Evolutionary conservation across 176 grass and related monocot species (phyloP).

Genomic region (Elymus sibiricus): DNA sequence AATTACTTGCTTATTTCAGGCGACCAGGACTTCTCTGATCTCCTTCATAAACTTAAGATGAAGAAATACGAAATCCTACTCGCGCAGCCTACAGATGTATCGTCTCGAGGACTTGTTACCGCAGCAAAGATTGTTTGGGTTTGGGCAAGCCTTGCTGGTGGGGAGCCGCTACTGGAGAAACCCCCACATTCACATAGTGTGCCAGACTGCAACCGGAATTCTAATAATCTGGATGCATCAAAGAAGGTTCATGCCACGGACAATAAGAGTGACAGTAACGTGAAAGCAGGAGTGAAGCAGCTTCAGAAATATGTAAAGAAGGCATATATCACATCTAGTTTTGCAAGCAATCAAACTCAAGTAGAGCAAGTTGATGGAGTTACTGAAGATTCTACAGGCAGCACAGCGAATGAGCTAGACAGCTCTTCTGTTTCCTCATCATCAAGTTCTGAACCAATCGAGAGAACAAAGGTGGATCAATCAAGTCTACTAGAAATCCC

Average conservation of each 20-base stretch:
- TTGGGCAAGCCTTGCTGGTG: constrained; percentile 60
- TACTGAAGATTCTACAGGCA: constrained; percentile 5
- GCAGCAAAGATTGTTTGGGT: constrained; percentile 70
- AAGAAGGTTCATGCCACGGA: constrained; percentile 10
- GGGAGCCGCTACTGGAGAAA: constrained; percentile 32
- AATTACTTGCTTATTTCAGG: constrained; percentile 83
- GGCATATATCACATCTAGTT: background rate
- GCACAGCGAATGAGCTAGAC: background rate
- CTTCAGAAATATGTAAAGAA: constrained; percentile 40
- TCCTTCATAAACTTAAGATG: constrained; percentile 73
- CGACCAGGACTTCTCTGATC: constrained; percentile 73
- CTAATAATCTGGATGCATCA: constrained; percentile 12
- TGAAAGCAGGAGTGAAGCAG: constrained; percentile 26
- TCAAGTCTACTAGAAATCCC: background rate
- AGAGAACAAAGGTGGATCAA: background rate
- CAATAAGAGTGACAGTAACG: constrained; percentile 28
- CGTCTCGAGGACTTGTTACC: constrained; percentile 49
- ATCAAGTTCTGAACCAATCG: background rate
- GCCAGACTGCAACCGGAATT: constrained; percentile 6
- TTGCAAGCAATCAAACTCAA: background rate
- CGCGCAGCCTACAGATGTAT: constrained; percentile 49
- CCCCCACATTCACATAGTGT: constrained; percentile 27
- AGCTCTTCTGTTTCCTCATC: constrained; percentile 23
- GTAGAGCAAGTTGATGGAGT: background rate
- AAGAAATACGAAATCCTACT: constrained; percentile 73